Evolutionary conservation across 345 rosid genomes (phyloP).

Genomic region (Viola odorata): DNA sequence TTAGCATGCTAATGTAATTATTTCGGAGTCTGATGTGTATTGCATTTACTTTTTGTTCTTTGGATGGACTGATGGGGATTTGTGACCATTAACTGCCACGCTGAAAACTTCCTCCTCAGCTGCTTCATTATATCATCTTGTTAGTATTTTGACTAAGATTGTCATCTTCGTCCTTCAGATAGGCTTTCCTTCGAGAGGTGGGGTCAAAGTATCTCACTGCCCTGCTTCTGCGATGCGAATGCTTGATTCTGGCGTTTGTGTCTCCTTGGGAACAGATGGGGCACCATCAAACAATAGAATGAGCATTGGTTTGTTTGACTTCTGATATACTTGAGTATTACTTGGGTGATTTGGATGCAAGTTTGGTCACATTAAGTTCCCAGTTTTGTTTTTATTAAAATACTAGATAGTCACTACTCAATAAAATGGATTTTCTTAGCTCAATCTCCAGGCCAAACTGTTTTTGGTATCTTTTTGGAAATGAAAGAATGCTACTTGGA

Average conservation of each 20-base stretch:
- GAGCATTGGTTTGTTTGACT: conserved; percentile 54
- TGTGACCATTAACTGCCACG: too few species aligned
- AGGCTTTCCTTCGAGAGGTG: conserved; percentile 50
- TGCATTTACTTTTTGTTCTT: background rate
- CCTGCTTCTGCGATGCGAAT: conserved; percentile 71
- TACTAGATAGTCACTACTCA: background rate
- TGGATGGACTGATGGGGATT: background rate
- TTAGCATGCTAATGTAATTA: background rate
- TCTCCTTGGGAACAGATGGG: conserved; percentile 78
- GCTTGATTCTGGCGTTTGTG: conserved; percentile 54
- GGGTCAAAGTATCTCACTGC: conserved; percentile 70
- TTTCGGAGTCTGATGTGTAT: background rate
- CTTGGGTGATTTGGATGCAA: background rate
- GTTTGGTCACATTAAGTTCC: background rate
- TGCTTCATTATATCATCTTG: background rate
- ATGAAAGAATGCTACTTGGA: background rate
- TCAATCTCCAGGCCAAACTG: background rate
- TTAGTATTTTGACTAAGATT: background rate
- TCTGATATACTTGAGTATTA: conserved; percentile 2
- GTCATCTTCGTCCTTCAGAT: conserved; percentile 32
- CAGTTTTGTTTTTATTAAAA: conserved; percentile 4
- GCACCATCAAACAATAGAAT: conserved; percentile 78
- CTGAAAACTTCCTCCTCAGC: background rate
- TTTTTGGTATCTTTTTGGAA: background rate
- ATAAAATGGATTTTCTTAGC: background rate